Conservation (phyloP, 331 rosid genomes). For the Spiraea crenata region DNA sequence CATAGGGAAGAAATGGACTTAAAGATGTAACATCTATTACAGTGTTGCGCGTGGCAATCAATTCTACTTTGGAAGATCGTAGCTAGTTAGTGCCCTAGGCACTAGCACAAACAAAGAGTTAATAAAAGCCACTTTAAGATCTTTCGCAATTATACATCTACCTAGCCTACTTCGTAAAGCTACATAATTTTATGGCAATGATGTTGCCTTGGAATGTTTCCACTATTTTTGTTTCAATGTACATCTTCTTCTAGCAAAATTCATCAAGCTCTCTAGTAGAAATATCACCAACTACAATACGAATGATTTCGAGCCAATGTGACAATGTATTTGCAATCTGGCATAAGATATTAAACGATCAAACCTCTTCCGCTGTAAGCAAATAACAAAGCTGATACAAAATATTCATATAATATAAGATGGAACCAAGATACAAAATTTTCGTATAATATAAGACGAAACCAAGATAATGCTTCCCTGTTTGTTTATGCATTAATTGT, state of each 20-base stretch:
- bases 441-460: no score
- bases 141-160: slow-evolving; percentile 23
- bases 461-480: background rate
- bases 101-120: slow-evolving; percentile 33
- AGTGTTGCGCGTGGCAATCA: slow-evolving; percentile 35
- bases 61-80: slow-evolving; percentile 40
- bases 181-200: slow-evolving; percentile 34
- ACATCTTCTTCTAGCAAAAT: slow-evolving; percentile 27
- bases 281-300: background rate
- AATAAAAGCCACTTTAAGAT: slow-evolving; percentile 25
- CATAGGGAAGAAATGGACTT: slow-evolving; percentile 5
- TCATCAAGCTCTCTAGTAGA: slow-evolving; percentile 10
- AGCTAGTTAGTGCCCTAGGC: slow-evolving; percentile 46
- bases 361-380: no score
- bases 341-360: no score
- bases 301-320: no score
- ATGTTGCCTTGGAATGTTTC: slow-evolving; percentile 54
- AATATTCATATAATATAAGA: background rate
- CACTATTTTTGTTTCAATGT: slow-evolving; percentile 28
- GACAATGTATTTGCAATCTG: no score
- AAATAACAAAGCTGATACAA: no score
- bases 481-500: background rate
- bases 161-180: slow-evolving; percentile 29
- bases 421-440: background rate
- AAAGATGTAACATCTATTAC: slow-evolving; percentile 24